Base-by-base conservation (phyloP, 352 stramenopile species). In the Thraustochytrium striatum region DNA sequence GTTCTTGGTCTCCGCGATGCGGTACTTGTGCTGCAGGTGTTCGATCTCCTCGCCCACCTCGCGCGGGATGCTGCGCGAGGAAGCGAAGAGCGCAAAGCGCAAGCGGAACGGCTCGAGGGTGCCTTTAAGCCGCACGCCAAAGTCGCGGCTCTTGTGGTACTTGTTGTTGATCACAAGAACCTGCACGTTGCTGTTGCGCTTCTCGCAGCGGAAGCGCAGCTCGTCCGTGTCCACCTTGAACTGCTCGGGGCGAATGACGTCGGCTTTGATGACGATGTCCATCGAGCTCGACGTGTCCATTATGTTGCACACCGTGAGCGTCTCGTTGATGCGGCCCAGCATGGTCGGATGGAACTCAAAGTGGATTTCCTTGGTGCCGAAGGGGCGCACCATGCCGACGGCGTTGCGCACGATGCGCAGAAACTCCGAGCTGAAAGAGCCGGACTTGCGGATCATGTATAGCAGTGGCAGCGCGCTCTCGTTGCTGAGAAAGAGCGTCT, bases 1-100 rank as follows among this genome's bases (percentile, higher is more conserved):
- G 41, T 75, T 75, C 30, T 75, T 75, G 0, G 65, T 75, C 39
- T 75, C 65, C 5, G 65, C 65, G 65, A 75, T 75, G 30, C 65
- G 65, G 36, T 75, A 75, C 52, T 75, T 75, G 39, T 75, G 65
- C 36, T 75, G 65, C 1, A 75, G 65, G 33, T 72, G 39, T 32
- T 75, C 65, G 50, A 75, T 75, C 50, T 75, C 32, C 35, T 75
- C 65, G n/a, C 65, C 65, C 28, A 75, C 32, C 52, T 75, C 32
- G 16, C 32, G 65, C 32, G 65, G 65, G 16, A 75, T 75, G 16
- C 65, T 30, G n/a, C 41, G 65, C 1, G 65, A 75, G 19, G 65
- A 75, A 7, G 65, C 65, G n/a, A 75, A 30, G 35, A 43, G 44
- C 16, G 65, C 65, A 75, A 75, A 75, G 19, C 65, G 43, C 25